These are phyloP conservation scores for Alternaria consortialis DNA, from an alignment of 2,329 filamentous ascomycete species.

Conservation along the genomic window DNA sequence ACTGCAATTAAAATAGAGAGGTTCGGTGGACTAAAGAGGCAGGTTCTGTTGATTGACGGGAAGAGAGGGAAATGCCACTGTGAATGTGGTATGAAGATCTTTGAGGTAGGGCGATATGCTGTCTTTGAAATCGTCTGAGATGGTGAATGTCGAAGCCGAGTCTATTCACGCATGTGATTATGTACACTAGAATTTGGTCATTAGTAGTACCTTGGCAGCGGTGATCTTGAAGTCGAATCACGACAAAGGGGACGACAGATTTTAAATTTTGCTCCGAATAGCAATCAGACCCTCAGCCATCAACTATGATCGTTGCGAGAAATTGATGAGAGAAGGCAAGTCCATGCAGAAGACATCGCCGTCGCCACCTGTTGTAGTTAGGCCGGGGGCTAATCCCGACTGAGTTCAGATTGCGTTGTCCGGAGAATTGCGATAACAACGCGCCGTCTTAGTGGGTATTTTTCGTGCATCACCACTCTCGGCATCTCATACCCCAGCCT, in stretches of 20 bases:
- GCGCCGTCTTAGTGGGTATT: slow-evolving; percentile 20
- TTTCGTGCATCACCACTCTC: slow-evolving; percentile 2
- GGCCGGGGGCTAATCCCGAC: slow-evolving; percentile 6
- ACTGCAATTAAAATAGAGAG: slow-evolving; percentile 1
- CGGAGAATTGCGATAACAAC: slow-evolving; percentile 27
- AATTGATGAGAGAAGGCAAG: neutral
- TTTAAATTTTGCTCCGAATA: neutral
- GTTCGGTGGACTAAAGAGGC: neutral
- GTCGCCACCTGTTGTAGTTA: neutral
- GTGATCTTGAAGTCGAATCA: neutral
- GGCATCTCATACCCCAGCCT: neutral
- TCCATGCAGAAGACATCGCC: neutral
- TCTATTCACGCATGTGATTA: neutral
- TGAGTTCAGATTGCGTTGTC: neutral
- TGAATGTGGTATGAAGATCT: slow-evolving; percentile 5
- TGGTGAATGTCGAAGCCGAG: neutral
- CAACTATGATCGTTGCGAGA: neutral
- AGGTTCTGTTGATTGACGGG: neutral
- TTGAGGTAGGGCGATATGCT: neutral
- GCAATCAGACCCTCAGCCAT: neutral
- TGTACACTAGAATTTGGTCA: neutral
- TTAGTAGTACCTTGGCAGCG: neutral
- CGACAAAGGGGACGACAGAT: neutral
- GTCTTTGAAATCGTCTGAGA: neutral
- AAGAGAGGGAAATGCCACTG: slow-evolving; percentile 1